Conservation (phyloP, 495 filamentous ascomycete genomes). For the Penicillium argentinense region DNA sequence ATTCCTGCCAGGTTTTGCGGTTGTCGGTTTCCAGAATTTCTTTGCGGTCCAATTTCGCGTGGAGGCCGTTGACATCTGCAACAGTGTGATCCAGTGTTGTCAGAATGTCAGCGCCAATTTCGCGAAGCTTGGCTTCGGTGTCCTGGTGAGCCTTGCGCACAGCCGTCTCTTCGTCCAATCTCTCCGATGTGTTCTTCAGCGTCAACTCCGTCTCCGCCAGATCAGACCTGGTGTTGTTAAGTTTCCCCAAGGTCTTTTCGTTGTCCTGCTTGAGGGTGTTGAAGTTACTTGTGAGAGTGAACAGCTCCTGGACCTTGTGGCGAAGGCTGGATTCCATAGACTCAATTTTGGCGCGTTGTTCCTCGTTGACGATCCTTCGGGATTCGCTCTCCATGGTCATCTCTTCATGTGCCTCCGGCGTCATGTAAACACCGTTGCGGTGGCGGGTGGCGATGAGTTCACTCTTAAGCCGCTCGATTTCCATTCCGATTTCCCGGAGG, state of each 20-base stretch:
- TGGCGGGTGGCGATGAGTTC: conserved; percentile 92
- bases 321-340: conserved; percentile 85
- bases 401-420: conserved; percentile 79
- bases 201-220: conserved; percentile 86
- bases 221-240: conserved; percentile 76
- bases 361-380: conserved; percentile 85
- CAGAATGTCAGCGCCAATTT: conserved; percentile 72
- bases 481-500: conserved; percentile 83
- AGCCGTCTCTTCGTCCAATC: conserved; percentile 74
- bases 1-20: conserved; percentile 72
- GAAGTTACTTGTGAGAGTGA: conserved; percentile 79
- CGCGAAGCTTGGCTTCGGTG: conserved; percentile 74
- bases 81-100: conserved; percentile 73
- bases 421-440: conserved; percentile 91
- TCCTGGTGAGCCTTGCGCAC: conserved; percentile 81
- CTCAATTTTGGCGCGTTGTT: conserved; percentile 89
- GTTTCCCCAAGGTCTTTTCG: conserved; percentile 64
- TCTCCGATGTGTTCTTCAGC: conserved; percentile 70
- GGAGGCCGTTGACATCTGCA: conserved; percentile 73
- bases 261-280: conserved; percentile 83
- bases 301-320: conserved; percentile 89
- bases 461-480: conserved; percentile 90
- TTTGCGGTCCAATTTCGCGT: conserved; percentile 79
- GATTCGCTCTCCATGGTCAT: conserved; percentile 90
- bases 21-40: conserved; percentile 79